A percentile compares a stretch with the other conserved stretches of the same genome.
phyloP scores from a whole-genome alignment of 805 yeast genomes.

The Lipomyces yamanashiensis region DNA sequence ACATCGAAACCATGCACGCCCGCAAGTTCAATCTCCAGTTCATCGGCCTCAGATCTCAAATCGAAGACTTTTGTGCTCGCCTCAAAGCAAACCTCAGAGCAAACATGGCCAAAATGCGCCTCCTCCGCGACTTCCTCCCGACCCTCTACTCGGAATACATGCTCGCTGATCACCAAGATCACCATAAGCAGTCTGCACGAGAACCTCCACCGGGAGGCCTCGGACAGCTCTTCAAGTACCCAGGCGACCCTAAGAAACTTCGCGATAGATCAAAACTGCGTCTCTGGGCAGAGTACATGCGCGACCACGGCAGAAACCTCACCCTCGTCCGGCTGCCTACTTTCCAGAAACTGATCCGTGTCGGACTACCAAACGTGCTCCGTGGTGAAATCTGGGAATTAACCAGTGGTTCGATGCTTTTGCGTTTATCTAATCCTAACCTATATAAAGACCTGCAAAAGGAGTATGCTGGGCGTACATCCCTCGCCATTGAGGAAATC shows the following conservation, averaged over 20 bases:
- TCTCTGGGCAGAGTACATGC: conserved; percentile 90
- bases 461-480: conserved; percentile 64
- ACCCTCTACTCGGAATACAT: conserved; percentile 86
- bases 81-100: conserved; percentile 65
- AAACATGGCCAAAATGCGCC: conserved; percentile 65
- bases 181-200: conserved; percentile 32
- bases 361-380: conserved; percentile 90
- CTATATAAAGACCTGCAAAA: conserved; percentile 63
- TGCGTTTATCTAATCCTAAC: conserved; percentile 64
- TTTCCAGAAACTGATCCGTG: conserved; percentile 81
- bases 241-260: conserved; percentile 79
- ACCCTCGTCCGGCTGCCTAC: conserved; percentile 73
- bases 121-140: conserved; percentile 65
- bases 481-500: conserved; percentile 92
- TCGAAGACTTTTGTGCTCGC: conserved; percentile 77
- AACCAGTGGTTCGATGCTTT: conserved; percentile 81
- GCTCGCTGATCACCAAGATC: conserved; percentile 44
- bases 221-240: conserved; percentile 82
- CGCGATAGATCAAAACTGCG: conserved; percentile 86
- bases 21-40: conserved; percentile 68
- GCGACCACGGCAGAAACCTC: conserved; percentile 81
- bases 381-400: conserved; percentile 98
- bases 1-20: conserved; percentile 70
- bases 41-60: conserved; percentile 75
- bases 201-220: conserved; percentile 77